Base-by-base conservation (phyloP, 2,329 filamentous ascomycete species). In the Trichoderma asperellum region DNA sequence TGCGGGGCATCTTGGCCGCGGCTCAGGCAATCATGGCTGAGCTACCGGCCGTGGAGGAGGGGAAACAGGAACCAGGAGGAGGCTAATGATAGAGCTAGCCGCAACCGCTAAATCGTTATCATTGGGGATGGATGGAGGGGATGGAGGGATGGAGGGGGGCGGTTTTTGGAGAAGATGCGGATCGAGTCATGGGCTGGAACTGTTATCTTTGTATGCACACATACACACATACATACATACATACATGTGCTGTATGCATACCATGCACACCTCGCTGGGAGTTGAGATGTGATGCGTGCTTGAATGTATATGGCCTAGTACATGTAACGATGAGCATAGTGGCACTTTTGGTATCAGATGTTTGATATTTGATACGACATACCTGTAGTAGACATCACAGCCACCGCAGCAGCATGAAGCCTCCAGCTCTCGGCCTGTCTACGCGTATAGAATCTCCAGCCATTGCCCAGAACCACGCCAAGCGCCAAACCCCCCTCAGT, bases 21-120 rank as follows among this genome's bases (percentile, higher is more conserved):
- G 24, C 49, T 53, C 49, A 53, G 49, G 37, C 37, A 7, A 43
- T 3, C 16, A 2, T 14, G 21, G 49, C 49, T 53, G 49, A 29
- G 2, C 0, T 11, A 11, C 14, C 11, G 55, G 16, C 12, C 53
- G 14, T 43, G 57, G 32, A 21, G 35, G 12, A 24, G 37, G n/a
- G 47, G 47, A 43, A 43, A 12, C 47, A 49, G 47, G 47, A n/a
- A 43, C 40, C 37, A 18, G 40, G 32, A 32, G 35, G 12, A 37
- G 43, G 53, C 64, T 37, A 68, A 52, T 27, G 7, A 32, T 24
- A 29, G 32, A 3, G 49, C 47, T 65, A 55, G 14, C 61, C 61
- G 61, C 61, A 32, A 49, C 59, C 11, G 59, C 47, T 35, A 52
- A 49, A 21, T 49, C 60, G 60, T 60, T 43, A 57, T 57, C 55